Conservation (phyloP, 441 rosid genomes). For the Dalechampia spathulata region DNA sequence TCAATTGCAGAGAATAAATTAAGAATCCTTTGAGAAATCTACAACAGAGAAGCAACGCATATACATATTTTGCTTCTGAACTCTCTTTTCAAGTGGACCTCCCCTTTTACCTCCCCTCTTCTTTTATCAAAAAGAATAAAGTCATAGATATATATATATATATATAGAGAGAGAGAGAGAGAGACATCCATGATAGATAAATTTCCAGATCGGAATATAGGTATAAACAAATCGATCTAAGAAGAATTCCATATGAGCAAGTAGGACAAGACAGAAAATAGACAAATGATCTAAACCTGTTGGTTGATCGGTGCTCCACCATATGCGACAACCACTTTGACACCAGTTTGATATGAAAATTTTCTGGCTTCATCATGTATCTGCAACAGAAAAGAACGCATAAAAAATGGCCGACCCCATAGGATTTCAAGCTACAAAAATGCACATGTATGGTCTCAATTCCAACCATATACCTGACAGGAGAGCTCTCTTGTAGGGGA, state of each 20-base stretch:
- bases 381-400: conserved; percentile 34
- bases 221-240: background rate
- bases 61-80: too few species aligned
- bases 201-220: background rate
- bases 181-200: background rate
- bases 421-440: too few species aligned
- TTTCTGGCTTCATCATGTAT: conserved; percentile 87
- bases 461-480: conserved; percentile 54
- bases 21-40: background rate
- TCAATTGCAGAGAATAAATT: background rate
- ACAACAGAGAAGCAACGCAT: background rate
- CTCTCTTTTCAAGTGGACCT: too few species aligned
- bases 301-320: conserved; percentile 87
- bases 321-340: conserved; percentile 81
- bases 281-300: conserved; percentile 39
- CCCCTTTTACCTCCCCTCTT: too few species aligned
- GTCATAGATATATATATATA: background rate
- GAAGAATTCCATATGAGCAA: background rate
- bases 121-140: too few species aligned
- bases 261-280: background rate
- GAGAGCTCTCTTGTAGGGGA: conserved; percentile 87
- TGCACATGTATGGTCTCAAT: background rate
- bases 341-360: conserved; percentile 78
- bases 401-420: background rate
- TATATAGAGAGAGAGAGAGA: background rate